These are phyloP conservation scores for Aspergillus cejpii DNA, from an alignment of 2,329 filamentous ascomycete species.

Conservation along the genomic window DNA sequence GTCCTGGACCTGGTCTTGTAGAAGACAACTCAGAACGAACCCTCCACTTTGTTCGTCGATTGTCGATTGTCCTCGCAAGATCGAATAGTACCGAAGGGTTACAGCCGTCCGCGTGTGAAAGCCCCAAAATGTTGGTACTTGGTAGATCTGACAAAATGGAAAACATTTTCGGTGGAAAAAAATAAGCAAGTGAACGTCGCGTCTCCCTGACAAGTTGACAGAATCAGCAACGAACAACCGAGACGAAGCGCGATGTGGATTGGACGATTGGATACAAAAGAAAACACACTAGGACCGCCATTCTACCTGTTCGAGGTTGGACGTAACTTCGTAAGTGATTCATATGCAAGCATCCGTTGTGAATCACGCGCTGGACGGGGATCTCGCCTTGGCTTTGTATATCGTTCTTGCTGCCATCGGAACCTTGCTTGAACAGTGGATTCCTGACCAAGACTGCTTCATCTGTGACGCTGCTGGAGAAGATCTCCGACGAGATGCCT, in stretches of 20 bases:
- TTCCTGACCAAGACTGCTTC: neutral
- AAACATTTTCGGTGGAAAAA: neutral
- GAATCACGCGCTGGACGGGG: slow-evolving; percentile 25
- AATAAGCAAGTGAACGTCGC: neutral
- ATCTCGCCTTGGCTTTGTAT: slow-evolving; percentile 17
- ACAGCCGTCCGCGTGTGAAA: slow-evolving; percentile 1
- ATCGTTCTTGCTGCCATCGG: slow-evolving; percentile 1
- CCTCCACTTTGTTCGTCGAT: too few species aligned
- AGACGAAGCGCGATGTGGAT: neutral
- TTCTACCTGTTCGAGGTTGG: neutral
- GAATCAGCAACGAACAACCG: neutral
- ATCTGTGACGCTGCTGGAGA: neutral
- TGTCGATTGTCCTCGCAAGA: neutral
- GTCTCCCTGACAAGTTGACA: too few species aligned
- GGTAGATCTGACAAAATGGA: neutral
- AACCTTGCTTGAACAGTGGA: neutral
- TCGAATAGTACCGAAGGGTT: neutral
- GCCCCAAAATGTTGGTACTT: neutral
- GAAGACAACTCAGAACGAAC: neutral
- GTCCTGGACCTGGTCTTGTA: neutral
- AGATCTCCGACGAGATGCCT: neutral
- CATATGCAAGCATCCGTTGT: slow-evolving; percentile 25
- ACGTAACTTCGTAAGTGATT: neutral
- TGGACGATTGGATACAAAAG: neutral
- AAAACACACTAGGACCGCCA: neutral